Evolutionary conservation across 495 filamentous ascomycete species (phyloP), one percentile per base, ranked within the genome.

Genomic region (Hypoxylon perforatum): DNA sequence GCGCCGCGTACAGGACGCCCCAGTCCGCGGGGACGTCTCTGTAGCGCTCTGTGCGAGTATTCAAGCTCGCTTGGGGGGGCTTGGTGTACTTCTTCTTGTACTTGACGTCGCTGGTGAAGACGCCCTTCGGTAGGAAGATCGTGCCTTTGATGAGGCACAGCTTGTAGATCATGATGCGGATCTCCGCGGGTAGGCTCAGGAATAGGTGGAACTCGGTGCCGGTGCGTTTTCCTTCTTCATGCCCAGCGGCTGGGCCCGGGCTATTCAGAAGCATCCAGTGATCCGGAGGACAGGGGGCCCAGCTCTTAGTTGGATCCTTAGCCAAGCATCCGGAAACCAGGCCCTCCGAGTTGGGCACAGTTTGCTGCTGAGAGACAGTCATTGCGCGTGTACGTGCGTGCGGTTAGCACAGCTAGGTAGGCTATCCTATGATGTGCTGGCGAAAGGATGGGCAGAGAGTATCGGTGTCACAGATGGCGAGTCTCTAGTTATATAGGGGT

Each of bases 101-200:
- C 35, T 38, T 4, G 35, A 12, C 10, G 35, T 11, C 4, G 35
- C 8, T 5, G 4, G 14, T 12, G 3, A 38, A 38, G 4, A 11
- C 25, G 25, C 25, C 25, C 10, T 11, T 38, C 3, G 35, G 35
- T 2, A 38, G 3, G 35, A 38, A 38, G 35, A 38, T n/a, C 8
- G 35, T 38, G 8, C 35, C 41, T 14, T 48, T 49, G 3, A 28
- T 4, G n/a, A 55, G 39, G 22, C 35, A 6, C 19, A 38, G 48
- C 4, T 41, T 22, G 45, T 56, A 63, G 2, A 63, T 63, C 22
- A 41, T 49, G 8, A 50, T 17, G 15, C 60, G 51, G 4, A 63
- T 12, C 21, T 56, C 51, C 0, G 0, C 9, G 12, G 60, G 35
- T 12, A 56, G 18, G 21, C 23, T 42, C 22, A 44, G 33, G 51